Base-by-base conservation (phyloP, 495 filamentous ascomycete species). In the Platismatia glauca region DNA sequence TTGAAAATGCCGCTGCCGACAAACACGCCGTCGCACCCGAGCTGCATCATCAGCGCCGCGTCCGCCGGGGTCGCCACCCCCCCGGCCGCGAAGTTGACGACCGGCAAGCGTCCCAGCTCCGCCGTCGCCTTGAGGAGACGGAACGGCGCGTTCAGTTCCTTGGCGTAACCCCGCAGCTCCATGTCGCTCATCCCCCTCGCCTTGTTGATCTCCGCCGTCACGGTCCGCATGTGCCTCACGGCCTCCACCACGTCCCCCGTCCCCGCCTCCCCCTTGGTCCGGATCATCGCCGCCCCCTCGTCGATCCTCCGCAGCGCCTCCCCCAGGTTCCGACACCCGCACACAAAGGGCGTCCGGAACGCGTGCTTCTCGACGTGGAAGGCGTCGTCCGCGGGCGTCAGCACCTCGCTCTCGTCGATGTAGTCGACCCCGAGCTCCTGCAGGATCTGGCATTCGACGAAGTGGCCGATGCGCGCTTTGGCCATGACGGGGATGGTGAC, bases 401-500 rank as follows among this genome's bases (percentile, higher is more conserved):
- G 84, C 55, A 98, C 94, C 80, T 98, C 94, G 73, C 85, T 89
- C 76, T 98, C 94, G 75, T 98, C 94, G 67, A 98, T 91, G 78
- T 96, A 98, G 80, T 98, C 94, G 63, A 97, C 88, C 63, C 89
- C 93, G 56, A 98, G 82, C 59, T 89, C 84, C 80, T 97, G 88
- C 62, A 98, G 87, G 79, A 98, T 95, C 88, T 89, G 93, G 79
- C 93, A 97, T 78, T 98, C 94, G 65, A 96, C 91, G 67, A 97
- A 90, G 76, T 98, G 94, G 31, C 94, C 94, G 72, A 98, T 98
- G 73, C 94, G 86, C 22, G 93, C 94, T 79, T 98, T 98, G 27
- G 94, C 94, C 94, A 98, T 98, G 74, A 98, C 95, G 64, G 94
- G 94, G 66, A 97, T 97, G 20, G 94, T 97, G n/a, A 98, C 94